Evolutionary conservation across 108 stramenopile genomes (phyloP).

Genomic region (Cylindrotheca fusiformis): DNA sequence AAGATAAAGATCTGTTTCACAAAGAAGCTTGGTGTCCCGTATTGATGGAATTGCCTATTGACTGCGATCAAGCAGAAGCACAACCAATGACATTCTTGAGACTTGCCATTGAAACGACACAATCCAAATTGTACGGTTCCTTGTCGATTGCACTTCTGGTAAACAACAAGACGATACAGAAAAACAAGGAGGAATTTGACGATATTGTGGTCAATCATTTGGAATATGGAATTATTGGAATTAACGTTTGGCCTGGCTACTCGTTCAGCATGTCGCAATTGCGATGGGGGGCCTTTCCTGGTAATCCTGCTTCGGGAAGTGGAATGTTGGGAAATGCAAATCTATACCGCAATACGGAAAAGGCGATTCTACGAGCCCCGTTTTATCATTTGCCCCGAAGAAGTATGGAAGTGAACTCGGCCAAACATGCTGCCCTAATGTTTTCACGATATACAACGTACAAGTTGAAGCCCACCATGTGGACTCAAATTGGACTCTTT

Average conservation of each 20-base stretch:
- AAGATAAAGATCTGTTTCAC: conserved; percentile 1
- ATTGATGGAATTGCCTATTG: conserved; percentile 9
- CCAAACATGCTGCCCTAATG: conserved; percentile 1
- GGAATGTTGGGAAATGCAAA: conserved; percentile 2
- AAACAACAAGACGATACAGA: conserved; percentile 9
- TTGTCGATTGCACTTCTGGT: neutral
- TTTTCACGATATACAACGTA: conserved; percentile 4
- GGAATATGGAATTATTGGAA: conserved; percentile 7
- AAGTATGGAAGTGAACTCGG: neutral
- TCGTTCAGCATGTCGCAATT: conserved; percentile 8
- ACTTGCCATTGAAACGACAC: neutral
- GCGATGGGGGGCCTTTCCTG: conserved; percentile 11
- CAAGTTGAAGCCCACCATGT: conserved; percentile 3
- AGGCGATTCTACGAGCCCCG: conserved; percentile 9
- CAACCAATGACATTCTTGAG: conserved; percentile 15
- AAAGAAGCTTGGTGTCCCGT: conserved; percentile 18
- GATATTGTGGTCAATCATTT: neutral
- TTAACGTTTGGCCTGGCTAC: conserved; percentile 14
- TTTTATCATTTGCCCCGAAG: conserved; percentile 2
- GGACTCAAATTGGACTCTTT: conserved; percentile 6
- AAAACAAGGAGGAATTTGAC: conserved; percentile 1
- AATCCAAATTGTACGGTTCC: neutral
- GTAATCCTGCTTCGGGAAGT: conserved; percentile 6
- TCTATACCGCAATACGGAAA: conserved; percentile 3
- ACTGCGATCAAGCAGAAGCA: neutral